phyloP scores from a whole-genome alignment of 768 basidiomycete species.

The Mycena vulgaris region DNA sequence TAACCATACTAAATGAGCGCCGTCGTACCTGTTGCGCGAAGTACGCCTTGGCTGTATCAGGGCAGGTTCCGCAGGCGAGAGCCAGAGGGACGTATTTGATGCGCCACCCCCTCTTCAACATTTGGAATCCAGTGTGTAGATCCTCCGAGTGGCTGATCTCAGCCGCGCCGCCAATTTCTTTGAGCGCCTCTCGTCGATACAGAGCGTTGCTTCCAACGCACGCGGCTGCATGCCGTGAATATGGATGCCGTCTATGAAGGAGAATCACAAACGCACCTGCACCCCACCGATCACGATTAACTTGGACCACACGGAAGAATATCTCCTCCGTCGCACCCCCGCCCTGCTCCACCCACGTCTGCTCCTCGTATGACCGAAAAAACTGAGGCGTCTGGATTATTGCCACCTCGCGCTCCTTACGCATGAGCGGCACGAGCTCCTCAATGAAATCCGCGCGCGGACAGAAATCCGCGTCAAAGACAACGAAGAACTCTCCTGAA shows the following conservation, averaged over 20 bases:
- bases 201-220: slow-evolving; percentile 48
- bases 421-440: slow-evolving; percentile 46
- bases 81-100: slow-evolving; percentile 48
- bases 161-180: slow-evolving; percentile 44
- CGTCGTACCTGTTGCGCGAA: slow-evolving; percentile 51
- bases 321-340: slow-evolving; percentile 46
- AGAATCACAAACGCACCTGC: slow-evolving; percentile 31
- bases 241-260: neutral
- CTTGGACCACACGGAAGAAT: slow-evolving; percentile 46
- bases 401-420: slow-evolving; percentile 41
- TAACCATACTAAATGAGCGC: too few relatives aligned
- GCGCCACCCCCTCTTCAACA: slow-evolving; percentile 45
- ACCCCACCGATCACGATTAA: too few relatives aligned
- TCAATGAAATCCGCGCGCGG: slow-evolving; percentile 46
- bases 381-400: slow-evolving; percentile 50
- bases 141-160: slow-evolving; percentile 48
- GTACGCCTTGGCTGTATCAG: slow-evolving; percentile 46
- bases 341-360: slow-evolving; percentile 50
- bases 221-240: slow-evolving; percentile 38
- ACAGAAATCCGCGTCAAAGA: slow-evolving; percentile 50
- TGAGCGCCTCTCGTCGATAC: slow-evolving; percentile 45
- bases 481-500: slow-evolving; percentile 47
- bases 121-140: slow-evolving; percentile 48
- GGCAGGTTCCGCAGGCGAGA: slow-evolving; percentile 46
- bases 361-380: slow-evolving; percentile 43